A percentile compares a stretch with the other conserved stretches of the same genome.
phyloP scores from a whole-genome alignment of 768 basidiomycete genomes.

The Sarcodon aspratus region DNA sequence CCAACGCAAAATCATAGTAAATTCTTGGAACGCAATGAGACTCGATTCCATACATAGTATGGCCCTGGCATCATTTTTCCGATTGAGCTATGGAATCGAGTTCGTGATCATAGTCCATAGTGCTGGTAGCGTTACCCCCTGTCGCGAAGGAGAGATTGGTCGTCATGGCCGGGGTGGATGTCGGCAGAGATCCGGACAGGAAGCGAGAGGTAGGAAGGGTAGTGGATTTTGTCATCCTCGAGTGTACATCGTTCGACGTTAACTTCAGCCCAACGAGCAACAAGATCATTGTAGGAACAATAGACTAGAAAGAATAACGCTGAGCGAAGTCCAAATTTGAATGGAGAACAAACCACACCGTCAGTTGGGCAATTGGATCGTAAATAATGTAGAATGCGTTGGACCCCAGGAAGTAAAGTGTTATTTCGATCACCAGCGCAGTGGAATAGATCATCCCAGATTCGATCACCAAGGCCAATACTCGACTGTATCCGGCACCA shows the following conservation, averaged over 20 bases:
- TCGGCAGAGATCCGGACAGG: no score
- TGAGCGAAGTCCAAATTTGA: not conserved
- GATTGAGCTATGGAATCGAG: no score
- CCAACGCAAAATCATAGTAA: no score
- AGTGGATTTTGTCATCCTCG: slow-evolving; percentile 8
- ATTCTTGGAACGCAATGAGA: no score
- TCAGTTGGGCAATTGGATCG: slow-evolving; percentile 24
- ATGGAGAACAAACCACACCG: slow-evolving; percentile 7
- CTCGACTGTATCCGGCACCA: slow-evolving; percentile 12
- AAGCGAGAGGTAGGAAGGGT: no score
- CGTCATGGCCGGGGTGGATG: no score
- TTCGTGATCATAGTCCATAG: no score
- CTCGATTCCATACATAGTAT: no score
- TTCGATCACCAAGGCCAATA: slow-evolving; percentile 19
- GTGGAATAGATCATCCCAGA: slow-evolving; percentile 21
- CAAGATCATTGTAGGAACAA: slow-evolving; percentile 21
- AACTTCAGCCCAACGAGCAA: slow-evolving; percentile 17
- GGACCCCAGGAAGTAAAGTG: slow-evolving; percentile 20
- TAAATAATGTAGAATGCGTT: slow-evolving; percentile 26
- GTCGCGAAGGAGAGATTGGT: no score
- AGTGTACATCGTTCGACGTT: slow-evolving; percentile 17
- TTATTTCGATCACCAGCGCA: slow-evolving; percentile 21
- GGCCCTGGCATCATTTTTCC: no score
- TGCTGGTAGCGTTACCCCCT: no score
- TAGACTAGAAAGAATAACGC: slow-evolving; percentile 11